Conservation (phyloP, 2,329 filamentous ascomycete genomes). For the Ceratocystis colombiana region DNA sequence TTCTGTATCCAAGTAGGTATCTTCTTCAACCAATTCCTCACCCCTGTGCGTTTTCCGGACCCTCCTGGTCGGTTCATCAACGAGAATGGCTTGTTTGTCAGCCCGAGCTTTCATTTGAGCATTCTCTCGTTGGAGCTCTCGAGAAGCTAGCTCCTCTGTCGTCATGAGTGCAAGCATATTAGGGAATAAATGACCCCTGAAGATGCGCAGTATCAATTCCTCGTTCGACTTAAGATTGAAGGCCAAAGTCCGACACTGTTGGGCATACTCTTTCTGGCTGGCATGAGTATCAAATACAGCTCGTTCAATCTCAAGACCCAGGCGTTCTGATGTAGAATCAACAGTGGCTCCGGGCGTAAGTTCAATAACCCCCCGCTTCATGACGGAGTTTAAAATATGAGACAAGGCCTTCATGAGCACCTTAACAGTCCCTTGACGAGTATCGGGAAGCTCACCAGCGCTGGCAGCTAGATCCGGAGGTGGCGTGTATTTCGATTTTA, state of each 20-base stretch:
- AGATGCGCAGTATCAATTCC: constrained; percentile 62
- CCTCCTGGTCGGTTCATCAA: constrained; percentile 64
- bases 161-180: constrained; percentile 79
- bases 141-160: constrained; percentile 80
- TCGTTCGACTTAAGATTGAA: constrained; percentile 86
- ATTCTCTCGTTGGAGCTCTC: constrained; percentile 70
- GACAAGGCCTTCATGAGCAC: constrained; percentile 60
- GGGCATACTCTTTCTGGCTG: constrained; percentile 43
- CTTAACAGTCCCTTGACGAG: constrained; percentile 58
- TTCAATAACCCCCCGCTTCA: constrained; percentile 54
- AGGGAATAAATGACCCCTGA: constrained; percentile 62
- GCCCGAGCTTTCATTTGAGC: constrained; percentile 66
- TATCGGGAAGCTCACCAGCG: constrained; percentile 48
- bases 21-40: constrained; percentile 77
- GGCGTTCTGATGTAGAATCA: constrained; percentile 54
- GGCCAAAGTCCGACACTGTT: constrained; percentile 63
- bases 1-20: constrained; percentile 38
- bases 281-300: constrained; percentile 50
- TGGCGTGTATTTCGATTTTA: constrained; percentile 37
- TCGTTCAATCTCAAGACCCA: constrained; percentile 73
- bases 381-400: constrained; percentile 54
- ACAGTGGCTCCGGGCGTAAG: constrained; percentile 54
- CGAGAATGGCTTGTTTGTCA: constrained; percentile 75
- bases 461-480: constrained; percentile 44
- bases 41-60: constrained; percentile 90